Conservation (phyloP, 148 eudicot genomes). For the Gaultheria prostrata region DNA sequence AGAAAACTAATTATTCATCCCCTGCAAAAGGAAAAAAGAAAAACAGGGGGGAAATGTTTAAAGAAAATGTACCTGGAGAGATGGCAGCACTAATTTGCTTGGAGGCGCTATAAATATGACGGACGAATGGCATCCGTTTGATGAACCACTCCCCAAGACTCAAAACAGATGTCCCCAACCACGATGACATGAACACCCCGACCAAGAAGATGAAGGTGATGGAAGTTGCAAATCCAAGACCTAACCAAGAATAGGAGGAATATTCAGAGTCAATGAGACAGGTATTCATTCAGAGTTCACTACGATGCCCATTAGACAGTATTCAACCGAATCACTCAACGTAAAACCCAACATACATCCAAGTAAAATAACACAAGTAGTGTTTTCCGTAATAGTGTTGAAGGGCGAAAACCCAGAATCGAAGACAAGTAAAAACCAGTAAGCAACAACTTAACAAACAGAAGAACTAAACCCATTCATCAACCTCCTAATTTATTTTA, state of each 20-base stretch:
- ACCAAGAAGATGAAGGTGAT: constrained; percentile 37
- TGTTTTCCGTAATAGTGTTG: neutral
- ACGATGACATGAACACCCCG: constrained; percentile 43
- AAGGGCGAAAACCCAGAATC: neutral
- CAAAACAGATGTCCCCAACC: constrained; percentile 44
- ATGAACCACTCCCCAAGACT: constrained; percentile 46
- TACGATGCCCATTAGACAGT: neutral
- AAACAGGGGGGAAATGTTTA: constrained; percentile 1
- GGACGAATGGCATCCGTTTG: constrained; percentile 41
- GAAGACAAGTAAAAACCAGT: neutral
- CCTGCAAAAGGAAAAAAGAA: constrained; percentile 8
- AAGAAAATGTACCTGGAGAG: constrained; percentile 42
- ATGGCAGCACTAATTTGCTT: constrained; percentile 47
- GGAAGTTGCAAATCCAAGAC: constrained; percentile 44
- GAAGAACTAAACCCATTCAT: neutral
- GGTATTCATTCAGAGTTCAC: neutral
- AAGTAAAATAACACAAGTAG: neutral
- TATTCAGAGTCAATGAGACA: neutral
- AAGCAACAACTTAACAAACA: neutral
- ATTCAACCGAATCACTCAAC: neutral
- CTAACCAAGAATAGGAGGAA: constrained; percentile 15
- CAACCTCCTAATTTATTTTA: neutral
- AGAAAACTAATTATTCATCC: constrained; percentile 9
- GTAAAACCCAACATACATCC: neutral
- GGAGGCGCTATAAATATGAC: constrained; percentile 40